Evolutionary conservation across 495 filamentous ascomycete species (phyloP).

Genomic region (Talaromyces thailandensis): DNA sequence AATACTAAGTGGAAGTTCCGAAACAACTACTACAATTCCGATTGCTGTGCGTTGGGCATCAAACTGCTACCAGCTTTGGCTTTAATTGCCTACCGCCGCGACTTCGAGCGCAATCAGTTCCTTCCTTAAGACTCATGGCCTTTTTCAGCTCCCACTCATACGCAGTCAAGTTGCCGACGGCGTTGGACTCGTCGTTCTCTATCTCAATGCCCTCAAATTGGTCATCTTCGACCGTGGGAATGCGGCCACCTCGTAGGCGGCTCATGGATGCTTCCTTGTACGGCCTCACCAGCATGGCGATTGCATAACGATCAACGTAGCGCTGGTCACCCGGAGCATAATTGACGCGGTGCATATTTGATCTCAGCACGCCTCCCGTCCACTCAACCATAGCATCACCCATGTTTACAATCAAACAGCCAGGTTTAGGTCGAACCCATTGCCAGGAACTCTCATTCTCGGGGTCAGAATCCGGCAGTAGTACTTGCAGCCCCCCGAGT

Average conservation of each 20-base stretch:
- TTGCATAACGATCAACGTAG: neutral
- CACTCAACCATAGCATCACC: slow-evolving; percentile 48
- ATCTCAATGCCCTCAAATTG: neutral
- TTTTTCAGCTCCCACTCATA: slow-evolving; percentile 2
- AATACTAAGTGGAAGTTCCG: too few relatives aligned
- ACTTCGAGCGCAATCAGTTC: neutral
- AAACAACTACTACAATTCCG: too few relatives aligned
- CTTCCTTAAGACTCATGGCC: neutral
- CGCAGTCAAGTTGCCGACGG: neutral
- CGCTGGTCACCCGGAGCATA: slow-evolving; percentile 2
- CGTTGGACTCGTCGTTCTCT: neutral
- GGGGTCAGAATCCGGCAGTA: slow-evolving; percentile 22
- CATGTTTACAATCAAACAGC: slow-evolving; percentile 46
- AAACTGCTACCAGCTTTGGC: neutral
- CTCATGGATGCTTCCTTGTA: slow-evolving; percentile 4
- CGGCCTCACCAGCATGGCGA: slow-evolving; percentile 1
- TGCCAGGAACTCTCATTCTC: slow-evolving; percentile 24
- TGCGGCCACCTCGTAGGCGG: neutral
- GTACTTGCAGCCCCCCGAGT: slow-evolving; percentile 48
- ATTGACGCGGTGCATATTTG: slow-evolving; percentile 45
- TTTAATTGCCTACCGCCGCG: neutral
- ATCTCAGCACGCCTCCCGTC: slow-evolving; percentile 37
- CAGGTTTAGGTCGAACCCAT: slow-evolving; percentile 39
- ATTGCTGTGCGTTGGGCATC: too few relatives aligned
- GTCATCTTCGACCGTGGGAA: slow-evolving; percentile 1